Evolutionary conservation across 306 rosid species (phyloP), one percentile per base, ranked within the genome.

Genomic region (Carpinus viminea): DNA sequence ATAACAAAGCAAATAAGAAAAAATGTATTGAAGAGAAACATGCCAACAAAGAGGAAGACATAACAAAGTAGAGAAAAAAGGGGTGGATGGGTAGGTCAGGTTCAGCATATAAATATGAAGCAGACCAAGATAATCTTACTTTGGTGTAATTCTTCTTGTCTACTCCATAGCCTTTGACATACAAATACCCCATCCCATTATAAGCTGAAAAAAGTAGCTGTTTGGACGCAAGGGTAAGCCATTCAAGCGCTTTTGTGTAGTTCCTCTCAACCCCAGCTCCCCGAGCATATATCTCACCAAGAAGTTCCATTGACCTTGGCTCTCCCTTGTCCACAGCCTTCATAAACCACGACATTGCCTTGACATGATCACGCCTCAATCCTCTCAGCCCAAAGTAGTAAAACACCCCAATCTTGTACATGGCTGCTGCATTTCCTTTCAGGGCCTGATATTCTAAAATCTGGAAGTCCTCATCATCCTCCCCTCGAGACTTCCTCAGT

Each of bases 261-360:
- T 96, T 92, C 83, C 98, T 89, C 72, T 93, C 98, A 24, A 96
- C 97, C 69, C 97, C 99, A 0, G 97, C 97, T 65, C 98, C 99
- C 79, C 98, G 86, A 11, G 98, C 98, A 87, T 91, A 96, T 75
- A 96, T 96, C 89, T 91, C 96, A 10, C 98, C 99, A 5, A 95
- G 94, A 74, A 93, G 91, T 80, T 96, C 98, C 99, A 96, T 93
- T 1, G 98, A 91, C 85, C 91, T 87, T 0, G 97, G 98, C 83
- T 96, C 98, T 3, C 98, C 99, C 88, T 88, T 91, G 53, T 91
- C 98, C 60, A 93, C 98, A 4, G 99, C 97, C 90, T 91, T 96
- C 75, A 90, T 60, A 85, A 96, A 93, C 98, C 98, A 93, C 0
- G 85, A 83, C 75, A 96, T 78, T 2, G 99, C 98, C 81, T 93